Evolutionary conservation across 192 early-diverging fungal genomes (phyloP).

Genomic region (Rhizophagus clarus): DNA sequence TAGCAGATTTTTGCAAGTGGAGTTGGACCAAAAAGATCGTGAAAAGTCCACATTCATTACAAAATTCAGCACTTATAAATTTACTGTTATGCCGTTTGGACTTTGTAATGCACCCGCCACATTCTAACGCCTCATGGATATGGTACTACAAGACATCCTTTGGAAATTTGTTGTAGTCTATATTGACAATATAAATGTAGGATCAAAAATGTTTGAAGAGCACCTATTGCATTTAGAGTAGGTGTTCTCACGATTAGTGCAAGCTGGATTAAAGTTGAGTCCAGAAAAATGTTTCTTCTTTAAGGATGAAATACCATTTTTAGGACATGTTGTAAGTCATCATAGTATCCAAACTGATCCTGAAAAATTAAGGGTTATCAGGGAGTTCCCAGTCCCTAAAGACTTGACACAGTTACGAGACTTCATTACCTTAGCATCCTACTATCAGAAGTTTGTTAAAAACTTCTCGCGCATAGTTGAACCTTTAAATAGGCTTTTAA

Average conservation of each 20-base stretch:
- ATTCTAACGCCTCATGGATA: slow-evolving; percentile 31
- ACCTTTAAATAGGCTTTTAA: background rate
- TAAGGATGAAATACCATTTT: background rate
- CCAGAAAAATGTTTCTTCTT: background rate
- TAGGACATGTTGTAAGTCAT: background rate
- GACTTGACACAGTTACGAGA: background rate
- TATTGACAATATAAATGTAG: slow-evolving; percentile 42
- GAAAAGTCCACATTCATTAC: slow-evolving; percentile 37
- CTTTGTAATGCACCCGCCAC: slow-evolving; percentile 31
- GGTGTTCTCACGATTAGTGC: background rate
- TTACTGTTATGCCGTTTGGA: slow-evolving; percentile 37
- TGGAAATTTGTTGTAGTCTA: slow-evolving; percentile 27
- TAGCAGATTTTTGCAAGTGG: slow-evolving; percentile 32
- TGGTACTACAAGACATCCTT: background rate
- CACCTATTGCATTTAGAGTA: slow-evolving; percentile 19
- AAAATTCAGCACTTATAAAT: slow-evolving; percentile 19
- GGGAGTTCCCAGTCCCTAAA: background rate
- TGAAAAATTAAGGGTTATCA: background rate
- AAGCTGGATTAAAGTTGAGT: background rate
- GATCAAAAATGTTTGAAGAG: slow-evolving; percentile 32
- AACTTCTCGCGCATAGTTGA: background rate
- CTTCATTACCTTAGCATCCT: background rate
- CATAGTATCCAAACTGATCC: background rate
- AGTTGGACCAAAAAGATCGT: background rate
- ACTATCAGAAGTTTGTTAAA: background rate